Conservation (phyloP, 768 basidiomycete species). For the Leccinum uliginosum region DNA sequence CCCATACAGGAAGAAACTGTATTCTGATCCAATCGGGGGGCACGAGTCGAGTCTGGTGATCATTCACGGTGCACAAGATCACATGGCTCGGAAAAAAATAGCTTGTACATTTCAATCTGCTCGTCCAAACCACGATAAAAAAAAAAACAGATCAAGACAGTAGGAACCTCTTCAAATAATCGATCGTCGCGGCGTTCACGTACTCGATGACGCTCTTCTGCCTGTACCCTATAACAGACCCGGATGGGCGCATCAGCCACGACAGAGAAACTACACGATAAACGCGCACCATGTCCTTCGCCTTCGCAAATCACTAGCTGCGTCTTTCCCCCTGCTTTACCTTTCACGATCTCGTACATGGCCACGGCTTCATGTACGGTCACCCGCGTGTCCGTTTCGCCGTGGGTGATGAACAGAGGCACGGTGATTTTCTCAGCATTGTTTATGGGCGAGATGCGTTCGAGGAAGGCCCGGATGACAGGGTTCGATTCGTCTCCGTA, state of each 20-base stretch:
- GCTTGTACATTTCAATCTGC: background rate
- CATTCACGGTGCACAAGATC: background rate
- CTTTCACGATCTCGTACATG: slow-evolving; percentile 34
- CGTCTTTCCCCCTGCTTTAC: slow-evolving; percentile 21
- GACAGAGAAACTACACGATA: background rate
- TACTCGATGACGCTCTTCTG: slow-evolving; percentile 43
- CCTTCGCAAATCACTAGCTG: slow-evolving; percentile 39
- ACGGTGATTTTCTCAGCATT: slow-evolving; percentile 33
- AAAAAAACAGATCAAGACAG: slow-evolving; percentile 14
- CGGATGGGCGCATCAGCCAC: slow-evolving; percentile 1
- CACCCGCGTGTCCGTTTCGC: slow-evolving; percentile 38
- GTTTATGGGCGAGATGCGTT: slow-evolving; percentile 38
- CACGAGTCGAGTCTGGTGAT: background rate
- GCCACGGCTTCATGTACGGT: slow-evolving; percentile 36
- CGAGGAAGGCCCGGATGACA: slow-evolving; percentile 34
- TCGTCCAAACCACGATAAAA: background rate
- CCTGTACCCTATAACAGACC: slow-evolving; percentile 33
- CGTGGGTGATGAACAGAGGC: slow-evolving; percentile 39
- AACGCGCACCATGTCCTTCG: slow-evolving; percentile 39
- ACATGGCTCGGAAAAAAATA: too few species aligned
- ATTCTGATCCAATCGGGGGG: background rate
- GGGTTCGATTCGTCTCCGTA: slow-evolving; percentile 40
- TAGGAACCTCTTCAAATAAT: slow-evolving; percentile 36
- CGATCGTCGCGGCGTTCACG: slow-evolving; percentile 36
- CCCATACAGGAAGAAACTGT: background rate